Base-by-base conservation (phyloP, 495 filamentous ascomycete genomes). In the Symbiotaphrina buchneri region DNA sequence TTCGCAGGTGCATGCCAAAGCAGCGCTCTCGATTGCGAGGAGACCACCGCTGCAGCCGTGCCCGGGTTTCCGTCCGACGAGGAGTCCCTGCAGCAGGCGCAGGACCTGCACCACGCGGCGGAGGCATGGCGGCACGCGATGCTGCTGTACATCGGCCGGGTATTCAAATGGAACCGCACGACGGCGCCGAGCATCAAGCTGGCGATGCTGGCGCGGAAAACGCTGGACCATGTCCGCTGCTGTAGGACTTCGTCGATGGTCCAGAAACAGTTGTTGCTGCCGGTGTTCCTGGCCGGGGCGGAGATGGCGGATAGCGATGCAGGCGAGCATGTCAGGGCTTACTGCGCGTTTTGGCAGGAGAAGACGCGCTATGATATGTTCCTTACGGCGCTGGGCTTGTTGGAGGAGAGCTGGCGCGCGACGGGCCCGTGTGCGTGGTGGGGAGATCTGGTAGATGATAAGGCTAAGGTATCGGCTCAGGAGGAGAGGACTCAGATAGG, bases 101-200 rank as follows among this genome's bases (percentile, higher is more conserved):
- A 41, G 31, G 47, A 48, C 32, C 37, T 35, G n/a, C 33, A 40
- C n/a, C 38, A 50, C 34, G 47, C 45, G 31, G 40, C 43, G 5
- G 40, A 50, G 29, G 43, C 47, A 14, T 50, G 45, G 47, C 30
- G 47, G 36, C 39, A 39, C 33, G 35, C 38, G 2, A 34, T 48
- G n/a, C 39, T 50, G 7, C 30, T 49, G 18, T 49, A 49, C 28
- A 43, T 49, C 25, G 39, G 40, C 30, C 31, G 35, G 16, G 32
- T 49, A 3, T 49, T 49, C 31, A 40, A 39, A 18, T 39, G 40
- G 23, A 39, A 43, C 18, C 32, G 24, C 13, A 20, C 25, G 14
- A 11, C 24, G 11, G 21, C 21, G 11, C 28, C 32, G 14, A 5
- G 10, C 6, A 10, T 19, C 11, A 19, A 19, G n/a, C 26, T 34